A percentile compares a stretch with the other conserved stretches of the same genome.
These are phyloP conservation scores for Ogataea dorogensis DNA, from an alignment of 805 yeast species.

Conservation along the genomic window DNA sequence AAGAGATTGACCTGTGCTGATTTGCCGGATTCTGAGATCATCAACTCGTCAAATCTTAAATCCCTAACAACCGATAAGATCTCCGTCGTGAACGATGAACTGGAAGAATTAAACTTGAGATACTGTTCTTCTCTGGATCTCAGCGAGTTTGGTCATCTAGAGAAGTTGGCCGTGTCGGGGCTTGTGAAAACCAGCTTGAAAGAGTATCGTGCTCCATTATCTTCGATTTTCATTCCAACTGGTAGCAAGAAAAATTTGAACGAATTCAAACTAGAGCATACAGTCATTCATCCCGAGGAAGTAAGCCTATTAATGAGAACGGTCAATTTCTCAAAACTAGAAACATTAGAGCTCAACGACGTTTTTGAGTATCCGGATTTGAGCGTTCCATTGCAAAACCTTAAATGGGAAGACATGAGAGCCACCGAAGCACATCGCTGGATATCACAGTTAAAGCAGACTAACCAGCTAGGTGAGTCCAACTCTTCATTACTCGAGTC, in stretches of 20 bases:
- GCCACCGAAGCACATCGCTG: constrained; percentile 15
- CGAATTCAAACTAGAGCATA: constrained; percentile 19
- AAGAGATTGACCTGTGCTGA: constrained; percentile 2
- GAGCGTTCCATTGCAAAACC: not conserved
- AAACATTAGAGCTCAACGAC: constrained; percentile 19
- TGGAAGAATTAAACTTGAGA: not conserved
- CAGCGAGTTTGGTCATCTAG: not conserved
- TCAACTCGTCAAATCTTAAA: not conserved
- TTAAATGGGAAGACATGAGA: constrained; percentile 15
- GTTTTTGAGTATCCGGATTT: constrained; percentile 18
- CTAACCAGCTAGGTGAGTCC: not conserved
- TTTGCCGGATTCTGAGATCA: not conserved
- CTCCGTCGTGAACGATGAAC: not conserved
- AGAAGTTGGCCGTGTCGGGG: constrained; percentile 1
- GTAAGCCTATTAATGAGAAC: constrained; percentile 9
- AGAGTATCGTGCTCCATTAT: not conserved
- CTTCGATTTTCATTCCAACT: not conserved
- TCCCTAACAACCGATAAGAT: constrained; percentile 3
- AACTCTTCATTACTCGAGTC: constrained; percentile 10
- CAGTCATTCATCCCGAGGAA: constrained; percentile 18
- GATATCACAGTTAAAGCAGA: constrained; percentile 4
- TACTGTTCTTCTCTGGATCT: not conserved
- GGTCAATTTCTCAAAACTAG: constrained; percentile 18
- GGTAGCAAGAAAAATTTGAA: constrained; percentile 12
- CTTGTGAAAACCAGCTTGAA: constrained; percentile 5